These are phyloP conservation scores for Colletotrichum spinosum DNA, from an alignment of 2,329 filamentous ascomycete genomes.

Conservation along the genomic window DNA sequence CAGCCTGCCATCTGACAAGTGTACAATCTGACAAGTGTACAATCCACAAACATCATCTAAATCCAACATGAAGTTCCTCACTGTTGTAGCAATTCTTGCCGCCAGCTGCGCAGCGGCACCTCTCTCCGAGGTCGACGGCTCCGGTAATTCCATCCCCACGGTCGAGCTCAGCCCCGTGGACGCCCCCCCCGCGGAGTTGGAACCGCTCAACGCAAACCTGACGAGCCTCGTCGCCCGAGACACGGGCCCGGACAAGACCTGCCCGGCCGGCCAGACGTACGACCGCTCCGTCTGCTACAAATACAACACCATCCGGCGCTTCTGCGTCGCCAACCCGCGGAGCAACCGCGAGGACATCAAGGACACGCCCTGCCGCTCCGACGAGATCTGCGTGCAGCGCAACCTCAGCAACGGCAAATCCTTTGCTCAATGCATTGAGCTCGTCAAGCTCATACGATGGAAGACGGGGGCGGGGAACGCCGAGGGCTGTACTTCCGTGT, in stretches of 20 bases:
- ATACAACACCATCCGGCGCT: conserved; percentile 2
- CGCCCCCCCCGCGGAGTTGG: not conserved
- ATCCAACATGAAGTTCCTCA: no score
- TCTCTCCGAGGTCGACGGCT: no score
- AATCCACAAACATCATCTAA: no score
- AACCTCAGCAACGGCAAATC: not conserved
- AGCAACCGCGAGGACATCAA: not conserved
- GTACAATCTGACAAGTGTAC: no score
- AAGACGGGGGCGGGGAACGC: not conserved
- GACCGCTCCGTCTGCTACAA: conserved; percentile 6
- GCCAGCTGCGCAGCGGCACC: no score
- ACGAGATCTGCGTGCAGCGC: conserved; percentile 10
- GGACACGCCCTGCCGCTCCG: conserved; percentile 1
- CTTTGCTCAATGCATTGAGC: conserved; percentile 1
- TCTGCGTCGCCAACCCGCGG: conserved; percentile 4
- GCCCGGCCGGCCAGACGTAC: conserved; percentile 3
- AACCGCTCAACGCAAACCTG: conserved; percentile 3
- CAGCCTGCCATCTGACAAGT: no score
- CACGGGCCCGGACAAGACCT: not conserved
- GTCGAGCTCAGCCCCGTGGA: not conserved
- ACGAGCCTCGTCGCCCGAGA: not conserved
- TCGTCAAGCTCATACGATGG: not conserved
- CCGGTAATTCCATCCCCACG: no score
- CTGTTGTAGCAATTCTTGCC: no score
- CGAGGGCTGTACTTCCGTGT: conserved; percentile 2